These are phyloP conservation scores for Pythium guiyangense DNA, from an alignment of 352 stramenopile species.

Conservation along the genomic window DNA sequence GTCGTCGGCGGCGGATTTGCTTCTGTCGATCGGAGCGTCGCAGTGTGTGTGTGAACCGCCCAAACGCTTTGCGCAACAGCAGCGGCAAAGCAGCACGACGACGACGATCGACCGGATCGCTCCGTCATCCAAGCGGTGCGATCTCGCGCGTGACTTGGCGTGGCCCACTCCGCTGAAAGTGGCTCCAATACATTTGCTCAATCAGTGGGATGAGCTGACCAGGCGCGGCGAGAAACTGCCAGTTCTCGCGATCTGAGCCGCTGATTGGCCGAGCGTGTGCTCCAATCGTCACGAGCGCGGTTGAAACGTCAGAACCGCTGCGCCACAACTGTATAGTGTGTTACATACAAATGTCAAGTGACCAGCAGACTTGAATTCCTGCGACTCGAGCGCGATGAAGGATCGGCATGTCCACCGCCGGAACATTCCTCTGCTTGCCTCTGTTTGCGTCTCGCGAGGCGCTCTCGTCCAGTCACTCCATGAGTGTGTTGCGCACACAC, in stretches of 20 bases:
- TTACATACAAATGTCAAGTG: neutral
- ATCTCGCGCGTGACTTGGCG: neutral
- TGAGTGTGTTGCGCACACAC: too few relatives aligned
- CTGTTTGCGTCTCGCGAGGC: too few relatives aligned
- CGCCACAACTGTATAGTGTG: neutral
- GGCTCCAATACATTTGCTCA: neutral
- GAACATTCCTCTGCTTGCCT: slow-evolving; percentile 10
- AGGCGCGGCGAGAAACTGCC: neutral
- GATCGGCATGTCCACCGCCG: slow-evolving; percentile 4
- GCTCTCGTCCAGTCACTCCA: too few relatives aligned
- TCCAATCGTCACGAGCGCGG: neutral
- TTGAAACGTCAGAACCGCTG: neutral
- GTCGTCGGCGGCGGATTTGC: neutral
- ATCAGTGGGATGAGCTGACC: neutral
- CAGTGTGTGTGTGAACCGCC: neutral
- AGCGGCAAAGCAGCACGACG: too few relatives aligned
- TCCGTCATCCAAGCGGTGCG: neutral
- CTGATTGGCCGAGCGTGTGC: neutral
- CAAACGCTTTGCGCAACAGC: neutral
- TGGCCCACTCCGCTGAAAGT: neutral
- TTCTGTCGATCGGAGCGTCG: neutral
- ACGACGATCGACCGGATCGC: neutral
- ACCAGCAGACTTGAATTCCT: neutral
- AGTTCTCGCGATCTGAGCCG: neutral
- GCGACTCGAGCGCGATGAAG: neutral